Evolutionary conservation across 1,284 basidiomycete species (phyloP), one percentile per base, ranked within the genome.

Genomic region (Paramarasmius palmivorus): DNA sequence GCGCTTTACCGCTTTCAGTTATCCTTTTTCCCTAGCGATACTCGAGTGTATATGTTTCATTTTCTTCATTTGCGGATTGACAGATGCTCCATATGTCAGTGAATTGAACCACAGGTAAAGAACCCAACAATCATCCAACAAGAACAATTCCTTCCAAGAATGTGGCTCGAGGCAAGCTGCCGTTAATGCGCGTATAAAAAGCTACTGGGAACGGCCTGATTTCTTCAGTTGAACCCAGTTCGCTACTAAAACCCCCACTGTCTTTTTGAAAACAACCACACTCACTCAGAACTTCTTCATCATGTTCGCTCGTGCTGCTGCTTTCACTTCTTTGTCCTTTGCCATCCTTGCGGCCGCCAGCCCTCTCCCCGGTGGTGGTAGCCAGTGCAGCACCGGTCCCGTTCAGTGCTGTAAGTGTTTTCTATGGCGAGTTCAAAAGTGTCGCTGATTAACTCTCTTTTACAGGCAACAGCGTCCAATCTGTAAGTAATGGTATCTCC

Each of bases 341-440:
- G 60, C 63, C 7, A 55, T 68, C 47, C 59, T 63, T 58, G 67
- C 65, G 25, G 61, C 58, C 48, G 55, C 59, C 52, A 51, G 22
- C n/a, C 50, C 53, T 15, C 19, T 52, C 19, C 40, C 40, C 29
- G 41, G 50, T 23, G 41, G 41, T 44, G 37, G 34, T 6, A n/a
- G 37, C 26, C 7, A 15, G 40, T 62, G 56, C 58, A 57, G 61
- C 59, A 56, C 59, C 36, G 57, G 63, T 46, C 10, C 44, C 22
- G 36, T 60, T 36, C 63, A 64, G 56, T 67, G 65, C 59, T 66
- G 65, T n/a, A n/a, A n/a, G n/a, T n/a, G n/a, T n/a, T n/a, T n/a
- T n/a, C n/a, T n/a, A n/a, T n/a, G n/a, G n/a, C n/a, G n/a, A n/a
- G n/a, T n/a, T n/a, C n/a, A n/a, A n/a, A n/a, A n/a, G n/a, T n/a